Percentiles rank a stretch among this genome's conserved stretches.
phyloP scores from a whole-genome alignment of 495 filamentous ascomycete species.

The Lepraria neglecta region DNA sequence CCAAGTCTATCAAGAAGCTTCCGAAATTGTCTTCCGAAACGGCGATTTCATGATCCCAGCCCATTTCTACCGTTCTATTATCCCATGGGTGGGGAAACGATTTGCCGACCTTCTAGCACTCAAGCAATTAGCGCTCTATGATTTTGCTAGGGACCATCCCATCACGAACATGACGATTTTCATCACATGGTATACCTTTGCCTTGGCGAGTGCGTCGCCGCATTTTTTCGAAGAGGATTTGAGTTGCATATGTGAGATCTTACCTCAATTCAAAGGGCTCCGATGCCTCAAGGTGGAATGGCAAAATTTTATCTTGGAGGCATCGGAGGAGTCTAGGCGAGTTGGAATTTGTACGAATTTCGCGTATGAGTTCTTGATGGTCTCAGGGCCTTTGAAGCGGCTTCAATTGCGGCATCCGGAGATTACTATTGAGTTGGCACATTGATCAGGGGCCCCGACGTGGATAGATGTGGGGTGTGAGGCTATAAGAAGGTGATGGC shows the following conservation, averaged over 20 bases:
- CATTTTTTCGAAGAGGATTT: neutral
- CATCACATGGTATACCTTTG: neutral
- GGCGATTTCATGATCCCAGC: neutral
- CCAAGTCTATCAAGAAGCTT: slow-evolving; percentile 2
- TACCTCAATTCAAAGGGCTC: neutral
- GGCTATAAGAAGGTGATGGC: too few species aligned
- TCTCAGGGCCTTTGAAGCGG: neutral
- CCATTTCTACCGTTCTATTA: neutral
- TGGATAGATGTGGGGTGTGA: too few species aligned
- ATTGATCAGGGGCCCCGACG: too few species aligned
- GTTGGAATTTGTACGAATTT: neutral
- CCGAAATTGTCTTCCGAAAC: neutral
- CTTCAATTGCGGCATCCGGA: too few species aligned
- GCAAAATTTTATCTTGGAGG: neutral
- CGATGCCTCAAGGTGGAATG: neutral
- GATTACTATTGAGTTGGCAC: too few species aligned
- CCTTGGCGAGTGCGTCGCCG: neutral
- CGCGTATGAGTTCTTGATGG: neutral
- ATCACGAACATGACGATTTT: neutral
- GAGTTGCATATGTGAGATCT: neutral
- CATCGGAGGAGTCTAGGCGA: too few species aligned
- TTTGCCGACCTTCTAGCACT: neutral
- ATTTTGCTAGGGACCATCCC: neutral
- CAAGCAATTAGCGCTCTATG: neutral
- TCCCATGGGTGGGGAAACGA: neutral